These are phyloP conservation scores for Platanthera zijinensis DNA, from an alignment of 106 monocot genomes.

Conservation along the genomic window DNA sequence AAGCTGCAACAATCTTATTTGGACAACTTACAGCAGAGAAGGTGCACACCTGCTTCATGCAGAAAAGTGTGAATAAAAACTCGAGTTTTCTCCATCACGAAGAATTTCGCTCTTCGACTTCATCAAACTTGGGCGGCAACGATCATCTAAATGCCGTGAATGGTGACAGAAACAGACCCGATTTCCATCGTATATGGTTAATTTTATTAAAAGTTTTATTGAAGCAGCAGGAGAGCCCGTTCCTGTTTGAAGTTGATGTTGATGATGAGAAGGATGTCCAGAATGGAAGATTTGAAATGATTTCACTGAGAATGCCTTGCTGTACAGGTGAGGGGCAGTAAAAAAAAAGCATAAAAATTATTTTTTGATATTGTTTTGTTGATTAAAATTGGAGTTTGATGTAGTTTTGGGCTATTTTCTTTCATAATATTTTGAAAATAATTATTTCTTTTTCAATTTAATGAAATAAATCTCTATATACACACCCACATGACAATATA, in stretches of 20 bases:
- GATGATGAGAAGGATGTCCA: constrained; percentile 27
- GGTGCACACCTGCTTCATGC: constrained; percentile 32
- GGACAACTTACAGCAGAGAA: constrained; percentile 42
- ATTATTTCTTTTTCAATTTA: too few relatives aligned
- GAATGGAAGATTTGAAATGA: constrained; percentile 44
- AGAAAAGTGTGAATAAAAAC: constrained; percentile 5
- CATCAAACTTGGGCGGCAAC: not conserved
- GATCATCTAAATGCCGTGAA: not conserved
- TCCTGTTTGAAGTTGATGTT: constrained; percentile 34
- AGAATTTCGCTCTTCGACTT: not conserved
- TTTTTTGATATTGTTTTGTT: too few relatives aligned
- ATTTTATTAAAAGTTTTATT: constrained; percentile 35
- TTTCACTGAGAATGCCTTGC: constrained; percentile 39
- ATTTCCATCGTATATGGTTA: constrained; percentile 41
- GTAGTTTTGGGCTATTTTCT: too few relatives aligned
- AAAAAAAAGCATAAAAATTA: too few relatives aligned
- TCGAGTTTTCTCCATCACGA: not conserved
- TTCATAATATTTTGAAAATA: too few relatives aligned
- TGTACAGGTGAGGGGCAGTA: not conserved
- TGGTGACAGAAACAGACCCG: not conserved
- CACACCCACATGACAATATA: too few relatives aligned
- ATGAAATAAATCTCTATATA: too few relatives aligned
- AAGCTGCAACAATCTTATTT: constrained; percentile 48
- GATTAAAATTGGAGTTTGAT: too few relatives aligned
- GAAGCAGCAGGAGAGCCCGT: constrained; percentile 36